Base-by-base conservation (phyloP, 805 yeast genomes). In the Yarrowia sp. region DNA sequence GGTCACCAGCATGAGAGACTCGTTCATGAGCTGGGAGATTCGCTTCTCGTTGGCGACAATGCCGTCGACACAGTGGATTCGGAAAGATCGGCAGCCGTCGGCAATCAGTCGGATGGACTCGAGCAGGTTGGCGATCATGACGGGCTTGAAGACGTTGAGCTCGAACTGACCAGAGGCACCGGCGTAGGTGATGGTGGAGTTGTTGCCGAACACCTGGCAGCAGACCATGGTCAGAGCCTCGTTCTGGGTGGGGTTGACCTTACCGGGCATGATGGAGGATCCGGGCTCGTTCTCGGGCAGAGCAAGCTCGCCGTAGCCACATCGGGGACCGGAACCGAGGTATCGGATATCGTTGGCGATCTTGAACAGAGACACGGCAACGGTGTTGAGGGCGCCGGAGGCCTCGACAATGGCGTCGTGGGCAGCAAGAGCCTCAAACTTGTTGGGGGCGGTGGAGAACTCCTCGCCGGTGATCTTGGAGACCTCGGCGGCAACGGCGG, bases 131-230 rank as follows among this genome's bases (percentile, higher is more conserved):
- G 93, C 84, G 76, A 91, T 92, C 91, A 95, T 81, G 66, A 95
- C 92, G 64, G 99, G 99, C 85, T 95, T 95, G 89, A 92, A 95
- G 52, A 93, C 99, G 80, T 95, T 95, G 79, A 95, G 87, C 84
- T 95, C 99, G 75, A 95, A 95, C 83, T 95, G 99, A 74, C 99
- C 99, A 46, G 97, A 91, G 44, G 99, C 98, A 77, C 99, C 99
- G 52, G 97, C 96, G 78, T 91, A 92, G 42, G 98, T 93, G 81
- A 95, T 91, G 71, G 97, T 87, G 53, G 97, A 81, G 81, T 95
- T 88, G 87, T 95, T 95, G 79, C 99, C 99, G 78, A 95, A 92
- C 34, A 95, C 98, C 84, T 95, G 99, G 71, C 95, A 86, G 78
- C 97, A 92, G 70, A 94, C 97, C 97, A 95, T 96, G 72, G 98